Conservation (phyloP, 768 basidiomycete species). For the Cyclocybe aegerita region DNA sequence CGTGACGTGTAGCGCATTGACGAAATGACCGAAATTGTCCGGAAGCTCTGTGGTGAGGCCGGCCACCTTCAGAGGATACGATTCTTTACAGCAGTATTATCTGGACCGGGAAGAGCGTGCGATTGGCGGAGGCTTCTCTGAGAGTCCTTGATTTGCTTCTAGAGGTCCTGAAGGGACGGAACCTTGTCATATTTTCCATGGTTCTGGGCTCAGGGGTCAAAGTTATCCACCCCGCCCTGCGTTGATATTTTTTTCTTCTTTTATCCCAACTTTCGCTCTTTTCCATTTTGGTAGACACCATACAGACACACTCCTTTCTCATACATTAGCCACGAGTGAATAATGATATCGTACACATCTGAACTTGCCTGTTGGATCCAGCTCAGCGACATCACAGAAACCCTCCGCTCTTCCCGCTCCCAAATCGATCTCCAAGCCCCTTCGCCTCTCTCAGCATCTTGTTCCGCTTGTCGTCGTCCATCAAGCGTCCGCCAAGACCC, state of each 20-base stretch:
- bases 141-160: too few species aligned
- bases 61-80: conserved; percentile 38
- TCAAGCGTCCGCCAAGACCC: conserved; percentile 79
- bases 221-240: too few species aligned
- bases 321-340: too few species aligned
- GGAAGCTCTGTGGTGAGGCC: conserved; percentile 42
- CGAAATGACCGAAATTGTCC: conserved; percentile 37
- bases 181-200: too few species aligned
- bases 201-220: too few species aligned
- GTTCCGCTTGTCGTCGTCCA: conserved; percentile 84
- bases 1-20: conserved; percentile 32
- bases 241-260: too few species aligned
- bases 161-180: too few species aligned
- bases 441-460: conserved; percentile 80
- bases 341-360: neutral
- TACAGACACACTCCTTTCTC: too few species aligned
- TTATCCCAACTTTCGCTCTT: too few species aligned
- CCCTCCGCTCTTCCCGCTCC: conserved; percentile 65
- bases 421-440: conserved; percentile 82
- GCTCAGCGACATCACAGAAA: conserved; percentile 43
- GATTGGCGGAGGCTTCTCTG: conserved; percentile 22
- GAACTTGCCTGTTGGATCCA: neutral
- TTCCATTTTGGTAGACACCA: too few species aligned
- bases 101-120: conserved; percentile 37
- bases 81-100: conserved; percentile 34